Conservation (phyloP, 345 rosid genomes). For the Moricandia arvensis region DNA sequence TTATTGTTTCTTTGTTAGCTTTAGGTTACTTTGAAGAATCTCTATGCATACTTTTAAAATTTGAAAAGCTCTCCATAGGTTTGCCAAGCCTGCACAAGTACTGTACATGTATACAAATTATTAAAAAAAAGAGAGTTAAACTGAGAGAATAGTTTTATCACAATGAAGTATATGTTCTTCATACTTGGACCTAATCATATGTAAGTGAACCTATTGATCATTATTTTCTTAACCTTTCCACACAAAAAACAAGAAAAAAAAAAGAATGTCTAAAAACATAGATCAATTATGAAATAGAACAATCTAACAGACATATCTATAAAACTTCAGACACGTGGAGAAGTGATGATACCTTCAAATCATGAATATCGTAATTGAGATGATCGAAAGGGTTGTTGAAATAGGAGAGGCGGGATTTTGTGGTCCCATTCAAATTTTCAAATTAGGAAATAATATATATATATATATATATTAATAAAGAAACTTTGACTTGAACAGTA, state of each 20-base stretch:
- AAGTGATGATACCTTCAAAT: slow-evolving; percentile 11
- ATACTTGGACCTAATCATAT: not conserved
- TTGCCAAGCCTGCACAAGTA: slow-evolving; percentile 9
- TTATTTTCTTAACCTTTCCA: too few relatives aligned
- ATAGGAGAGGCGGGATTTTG: slow-evolving; percentile 28
- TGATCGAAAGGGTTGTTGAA: not conserved
- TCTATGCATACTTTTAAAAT: too few relatives aligned
- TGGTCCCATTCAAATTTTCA: slow-evolving; percentile 12
- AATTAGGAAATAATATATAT: not conserved
- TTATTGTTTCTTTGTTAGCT: too few relatives aligned
- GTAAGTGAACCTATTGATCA: not conserved
- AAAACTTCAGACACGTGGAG: not conserved
- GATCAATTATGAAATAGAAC: not conserved
- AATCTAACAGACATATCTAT: slow-evolving; percentile 14
- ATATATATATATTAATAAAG: too few relatives aligned
- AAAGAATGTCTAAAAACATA: not conserved
- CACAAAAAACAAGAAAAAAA: too few relatives aligned
- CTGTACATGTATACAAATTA: too few relatives aligned
- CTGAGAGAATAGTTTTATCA: not conserved
- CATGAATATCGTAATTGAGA: not conserved
- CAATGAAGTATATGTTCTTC: too few relatives aligned
- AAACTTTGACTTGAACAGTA: not conserved
- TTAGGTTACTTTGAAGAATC: too few relatives aligned
- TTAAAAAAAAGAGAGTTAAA: not conserved
- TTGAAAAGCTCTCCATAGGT: not conserved